phyloP scores from a whole-genome alignment of 345 rosid species.

The Acer negundo region DNA sequence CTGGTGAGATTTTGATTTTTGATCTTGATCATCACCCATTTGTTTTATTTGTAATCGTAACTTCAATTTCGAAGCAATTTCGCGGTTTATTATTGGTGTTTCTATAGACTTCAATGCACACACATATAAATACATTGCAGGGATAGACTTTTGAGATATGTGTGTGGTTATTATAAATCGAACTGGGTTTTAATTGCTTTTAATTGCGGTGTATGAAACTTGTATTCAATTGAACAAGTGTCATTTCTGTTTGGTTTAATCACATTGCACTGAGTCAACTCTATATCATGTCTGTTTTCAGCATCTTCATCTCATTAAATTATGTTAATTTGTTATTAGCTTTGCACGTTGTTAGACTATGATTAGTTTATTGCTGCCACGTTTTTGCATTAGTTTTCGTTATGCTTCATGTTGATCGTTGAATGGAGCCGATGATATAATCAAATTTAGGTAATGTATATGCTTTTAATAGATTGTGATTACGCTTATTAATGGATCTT shows the following conservation, averaged over 20 bases:
- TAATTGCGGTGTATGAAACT: too few species aligned
- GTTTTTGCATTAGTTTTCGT: not conserved
- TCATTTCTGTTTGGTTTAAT: too few species aligned
- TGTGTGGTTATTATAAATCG: not conserved
- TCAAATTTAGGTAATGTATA: not conserved
- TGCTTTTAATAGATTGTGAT: not conserved
- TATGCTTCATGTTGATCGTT: not conserved
- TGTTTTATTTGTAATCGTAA: not conserved
- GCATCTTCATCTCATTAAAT: too few species aligned
- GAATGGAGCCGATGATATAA: not conserved
- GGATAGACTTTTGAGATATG: not conserved
- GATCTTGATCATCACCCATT: not conserved
- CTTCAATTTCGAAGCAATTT: constrained; percentile 3
- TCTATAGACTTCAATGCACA: too few species aligned
- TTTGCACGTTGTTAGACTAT: too few species aligned
- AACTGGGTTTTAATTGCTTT: constrained; percentile 3
- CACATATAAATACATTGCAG: not conserved
- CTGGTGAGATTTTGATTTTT: constrained; percentile 19
- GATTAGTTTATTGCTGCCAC: too few species aligned
- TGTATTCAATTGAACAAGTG: too few species aligned
- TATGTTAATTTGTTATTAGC: too few species aligned
- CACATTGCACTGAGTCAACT: too few species aligned
- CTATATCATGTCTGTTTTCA: too few species aligned
- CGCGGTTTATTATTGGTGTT: too few species aligned
- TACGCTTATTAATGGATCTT: not conserved